Evolutionary conservation across 768 basidiomycete species (phyloP), one percentile per base, ranked within the genome.

Genomic region (Wakefieldia striispora): DNA sequence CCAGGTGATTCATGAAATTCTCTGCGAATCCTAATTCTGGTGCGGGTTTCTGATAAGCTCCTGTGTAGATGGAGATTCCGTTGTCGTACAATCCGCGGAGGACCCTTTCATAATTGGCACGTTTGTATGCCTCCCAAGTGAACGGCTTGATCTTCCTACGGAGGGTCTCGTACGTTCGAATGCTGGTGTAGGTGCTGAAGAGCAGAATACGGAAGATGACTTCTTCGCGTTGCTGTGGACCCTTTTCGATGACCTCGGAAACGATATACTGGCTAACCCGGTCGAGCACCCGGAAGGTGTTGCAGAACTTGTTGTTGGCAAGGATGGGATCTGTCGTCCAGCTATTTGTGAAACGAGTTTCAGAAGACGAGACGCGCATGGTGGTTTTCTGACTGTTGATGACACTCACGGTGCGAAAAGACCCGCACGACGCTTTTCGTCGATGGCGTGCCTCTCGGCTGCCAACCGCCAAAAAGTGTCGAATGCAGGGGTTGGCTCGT

Each of bases 261-360:
- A 91, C 74, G 49, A 91, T 71, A 54, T 76, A 91, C 57, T 91
- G 89, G 26, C 78, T 80, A 16, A 75, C 75, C 31, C 80, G 81
- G 70, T 91, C 89, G 38, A 83, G 74, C 8, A 89, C 80, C 31
- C 89, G 85, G 60, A 77, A 91, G 0, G 84, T 79, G 58, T 89
- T 88, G 68, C 86, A 88, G 62, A 89, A 90, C 26, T 73, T 75
- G 56, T 81, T 75, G 12, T 70, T 59, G 2, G 63, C 71, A 17
- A 91, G 71, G 43, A 84, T 79, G 3, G 66, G 59, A 61, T 91
- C 86, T 1, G 75, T 62, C 0, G 88, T 88, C 88, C 89, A 91
- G 24, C 83, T 84, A 49, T 36, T n/a, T 26, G 37, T 17, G 19
- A 16, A 33, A 23, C 9, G 20, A 20, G 11, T n/a, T 50, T 62